Evolutionary conservation across 179 eudicot species (phyloP), one percentile per base, ranked within the genome.

Genomic region (Carnegiea gigantea): DNA sequence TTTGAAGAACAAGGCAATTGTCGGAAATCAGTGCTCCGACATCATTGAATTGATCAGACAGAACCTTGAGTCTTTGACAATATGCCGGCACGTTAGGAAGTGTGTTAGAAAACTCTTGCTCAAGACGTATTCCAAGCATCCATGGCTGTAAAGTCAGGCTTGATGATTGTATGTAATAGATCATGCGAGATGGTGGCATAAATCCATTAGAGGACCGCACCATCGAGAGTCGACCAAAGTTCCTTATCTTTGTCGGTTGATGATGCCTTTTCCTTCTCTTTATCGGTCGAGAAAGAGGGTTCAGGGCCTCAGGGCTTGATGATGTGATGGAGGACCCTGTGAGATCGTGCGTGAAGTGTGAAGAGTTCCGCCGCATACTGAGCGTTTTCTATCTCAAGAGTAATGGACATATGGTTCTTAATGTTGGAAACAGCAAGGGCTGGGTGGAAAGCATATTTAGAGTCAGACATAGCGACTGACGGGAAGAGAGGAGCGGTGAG

Each of bases 181-280:
- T 73, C 76, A 73, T 18, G 8, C 9, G 76, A 73, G 15, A 73
- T 73, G 1, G 76, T 73, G 3, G 53, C 76, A n/a, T 73, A 73
- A 28, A 73, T 40, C 76, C 30, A 73, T 20, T 40, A 17, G 21
- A 70, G 74, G 23, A 70, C 74, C 46, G 74, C 36, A 70, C 48
- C 74, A 70, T 70, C 74, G 12, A 73, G 76, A 33, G 76, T 73
- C 26, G 76, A 73, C 76, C 53, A 73, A 13, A 73, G 28, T 17
- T 73, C 76, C 28, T 73, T 73, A 1, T 73, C 76, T 0, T 73
- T 54, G 3, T 40, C 28, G 24, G 53, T 9, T 7, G 7, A 49
- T 33, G 2, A 2, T 33, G 36, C 36, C 3, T 1, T 33, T 33
- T 33, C 36, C 36, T 33, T 33, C 36, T 33, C 36, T 49, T 13